A percentile compares a stretch with the other conserved stretches of the same genome.
Evolutionary conservation across 805 yeast species (phyloP).

Genomic region (Saturnispora besseyi): DNA sequence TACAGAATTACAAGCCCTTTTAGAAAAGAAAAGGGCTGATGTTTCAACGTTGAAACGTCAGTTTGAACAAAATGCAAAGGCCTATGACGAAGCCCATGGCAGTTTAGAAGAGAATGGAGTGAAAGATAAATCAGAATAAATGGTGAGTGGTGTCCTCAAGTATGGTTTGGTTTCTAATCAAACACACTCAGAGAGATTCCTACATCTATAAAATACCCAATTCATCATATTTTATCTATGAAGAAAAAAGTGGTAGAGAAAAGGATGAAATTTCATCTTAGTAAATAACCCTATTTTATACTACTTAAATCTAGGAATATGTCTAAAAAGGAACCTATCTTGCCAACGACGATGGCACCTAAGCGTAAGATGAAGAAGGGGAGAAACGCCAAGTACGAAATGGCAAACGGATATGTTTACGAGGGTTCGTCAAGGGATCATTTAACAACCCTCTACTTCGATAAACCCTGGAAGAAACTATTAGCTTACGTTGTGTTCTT

Average conservation of each 20-base stretch:
- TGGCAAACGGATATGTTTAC: constrained; percentile 1
- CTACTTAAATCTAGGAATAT: not conserved
- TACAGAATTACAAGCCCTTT: constrained; percentile 27
- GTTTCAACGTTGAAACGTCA: constrained; percentile 16
- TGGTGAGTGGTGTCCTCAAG: not conserved
- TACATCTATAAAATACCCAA: constrained; percentile 3
- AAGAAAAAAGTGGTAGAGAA: not conserved
- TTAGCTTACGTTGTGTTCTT: constrained; percentile 10
- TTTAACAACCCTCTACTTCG: not conserved
- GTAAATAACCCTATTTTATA: not conserved
- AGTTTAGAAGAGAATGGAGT: not conserved
- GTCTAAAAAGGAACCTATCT: not conserved
- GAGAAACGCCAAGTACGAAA: constrained; percentile 5
- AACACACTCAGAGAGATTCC: constrained; percentile 4
- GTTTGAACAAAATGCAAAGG: constrained; percentile 18
- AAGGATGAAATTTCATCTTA: not conserved
- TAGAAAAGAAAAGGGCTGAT: constrained; percentile 22
- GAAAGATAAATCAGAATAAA: constrained; percentile 2
- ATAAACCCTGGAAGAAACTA: constrained; percentile 10
- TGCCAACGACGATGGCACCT: constrained; percentile 1
- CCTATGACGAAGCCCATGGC: constrained; percentile 12
- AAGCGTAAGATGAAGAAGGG: constrained; percentile 2
- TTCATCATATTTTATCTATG: constrained; percentile 2
- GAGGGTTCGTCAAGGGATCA: constrained; percentile 1
- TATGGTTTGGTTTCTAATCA: not conserved